Base-by-base conservation (phyloP, 257 asterid species). In the Ligustrum vulgare region DNA sequence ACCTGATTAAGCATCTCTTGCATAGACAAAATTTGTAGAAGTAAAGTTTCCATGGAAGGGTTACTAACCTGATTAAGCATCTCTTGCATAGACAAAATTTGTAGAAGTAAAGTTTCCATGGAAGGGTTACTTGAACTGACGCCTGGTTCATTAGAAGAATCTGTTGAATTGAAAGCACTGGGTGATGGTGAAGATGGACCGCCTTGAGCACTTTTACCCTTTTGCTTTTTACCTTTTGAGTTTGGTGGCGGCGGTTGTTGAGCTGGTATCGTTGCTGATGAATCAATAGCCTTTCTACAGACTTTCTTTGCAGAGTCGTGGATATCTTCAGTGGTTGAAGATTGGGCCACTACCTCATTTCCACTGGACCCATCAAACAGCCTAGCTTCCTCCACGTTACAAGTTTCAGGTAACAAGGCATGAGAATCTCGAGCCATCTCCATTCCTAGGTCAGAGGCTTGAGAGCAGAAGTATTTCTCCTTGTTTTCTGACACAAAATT, bases 1-100 rank as follows among this genome's bases (percentile, higher is more conserved):
- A 93, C 99, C 99, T 91, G 97, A 89, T 84, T 90, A 74, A 95
- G 83, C 72, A 68, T 83, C 87, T 91, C 94, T 79, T 91, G 98
- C 91, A 93, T 93, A 77, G 96, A 80, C 72, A 72, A 62, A 34
- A 93, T 66, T 72, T 93, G 97, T 23, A 93, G 47, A 34, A 79
- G 74, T 70, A 85, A 80, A 79, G 71, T 77, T 81, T 89, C 97
- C 70, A 58, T 37, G 62, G 86, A 82, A 75, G 85, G 84, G 51
- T 73, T 79, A 77, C 85, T 82, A 31, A 93, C 99, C 99, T 91
- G 97, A 89, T 84, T 90, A 74, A 95, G 83, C 72, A 68, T 83
- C 87, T 91, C 94, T 79, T 91, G 98, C 91, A 93, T 93, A 77
- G 96, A 80, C 72, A 72, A 62, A 34, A 93, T 66, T 72, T 93